phyloP scores from a whole-genome alignment of 2,329 filamentous ascomycete genomes.

The Colletotrichum neosansevieriae region DNA sequence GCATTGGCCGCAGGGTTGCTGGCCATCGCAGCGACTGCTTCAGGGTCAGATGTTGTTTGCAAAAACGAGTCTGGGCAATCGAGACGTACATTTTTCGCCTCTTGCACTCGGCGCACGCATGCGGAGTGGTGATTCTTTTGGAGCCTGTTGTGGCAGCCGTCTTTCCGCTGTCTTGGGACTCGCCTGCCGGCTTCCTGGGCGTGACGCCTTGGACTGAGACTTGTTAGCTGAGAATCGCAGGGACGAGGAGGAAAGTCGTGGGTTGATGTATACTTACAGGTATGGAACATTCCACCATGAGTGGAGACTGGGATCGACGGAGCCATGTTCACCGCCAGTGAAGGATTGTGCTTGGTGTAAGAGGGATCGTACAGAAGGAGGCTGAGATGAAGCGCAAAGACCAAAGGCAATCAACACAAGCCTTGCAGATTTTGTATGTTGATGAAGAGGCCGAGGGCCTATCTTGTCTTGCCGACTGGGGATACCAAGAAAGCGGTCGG shows the following conservation, averaged over 20 bases:
- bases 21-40: constrained; percentile 77
- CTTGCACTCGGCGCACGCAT: constrained; percentile 82
- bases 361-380: background rate
- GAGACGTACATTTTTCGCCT: constrained; percentile 76
- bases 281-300: constrained; percentile 42
- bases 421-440: background rate
- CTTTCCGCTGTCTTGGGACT: constrained; percentile 50
- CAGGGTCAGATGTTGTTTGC: constrained; percentile 44
- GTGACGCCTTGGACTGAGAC: constrained; percentile 40
- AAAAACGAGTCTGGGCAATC: background rate
- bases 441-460: background rate
- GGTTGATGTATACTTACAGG: constrained; percentile 32
- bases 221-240: constrained; percentile 3
- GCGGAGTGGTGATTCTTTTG: constrained; percentile 67
- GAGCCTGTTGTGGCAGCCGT: constrained; percentile 52
- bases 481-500: background rate
- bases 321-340: constrained; percentile 30
- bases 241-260: background rate
- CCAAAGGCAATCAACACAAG: background rate
- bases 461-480: background rate
- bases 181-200: constrained; percentile 37
- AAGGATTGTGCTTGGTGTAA: background rate
- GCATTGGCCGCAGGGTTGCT: constrained; percentile 85
- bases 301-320: constrained; percentile 38
- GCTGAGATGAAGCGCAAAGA: background rate